Base-by-base conservation (phyloP, 495 filamentous ascomycete species). In the Hypoxylon subgilvum region DNA sequence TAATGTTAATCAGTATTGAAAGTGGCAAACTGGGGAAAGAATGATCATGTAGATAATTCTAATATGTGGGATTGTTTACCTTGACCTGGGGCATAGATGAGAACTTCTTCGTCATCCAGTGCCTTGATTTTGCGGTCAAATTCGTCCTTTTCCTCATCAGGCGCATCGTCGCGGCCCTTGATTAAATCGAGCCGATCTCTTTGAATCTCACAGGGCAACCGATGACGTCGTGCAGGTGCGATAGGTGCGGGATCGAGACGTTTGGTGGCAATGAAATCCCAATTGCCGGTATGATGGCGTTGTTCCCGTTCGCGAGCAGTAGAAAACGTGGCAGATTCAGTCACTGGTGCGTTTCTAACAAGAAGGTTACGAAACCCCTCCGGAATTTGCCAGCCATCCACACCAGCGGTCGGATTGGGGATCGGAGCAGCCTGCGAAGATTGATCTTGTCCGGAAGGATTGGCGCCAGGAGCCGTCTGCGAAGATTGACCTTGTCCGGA, bases 151-250 rank as follows among this genome's bases (percentile, higher is more conserved):
- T 52, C 34, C 1, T 32, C 4, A 2, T 36, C 12, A 8, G 46
- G n/a, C n/a, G n/a, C n/a, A n/a, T n/a, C n/a, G n/a, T n/a, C n/a
- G n/a, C n/a, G n/a, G n/a, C n/a, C n/a, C n/a, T n/a, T n/a, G n/a
- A n/a, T n/a, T n/a, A n/a, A n/a, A n/a, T n/a, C n/a, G n/a, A n/a
- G n/a, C n/a, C n/a, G 8, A 1, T 63, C 52, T 4, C 6, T 43
- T 7, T 44, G 52, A 7, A 63, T 53, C 45, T 63, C 60, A 35
- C 47, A 52, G 3, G 60, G 47, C 7, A 63, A 42, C 34, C 60
- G 52, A 13, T 2, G 5, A 12, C 9, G 4, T 2, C 48, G 60
- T 6, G 52, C 7, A 0, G 60, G 60, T 1, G 57, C 12, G 25
- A 57, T 8, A 1, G 1, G 30, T 1, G 4, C n/a, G n/a, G n/a